Base-by-base conservation (phyloP, 805 yeast species). In the Wickerhamiella allomyrinae region DNA sequence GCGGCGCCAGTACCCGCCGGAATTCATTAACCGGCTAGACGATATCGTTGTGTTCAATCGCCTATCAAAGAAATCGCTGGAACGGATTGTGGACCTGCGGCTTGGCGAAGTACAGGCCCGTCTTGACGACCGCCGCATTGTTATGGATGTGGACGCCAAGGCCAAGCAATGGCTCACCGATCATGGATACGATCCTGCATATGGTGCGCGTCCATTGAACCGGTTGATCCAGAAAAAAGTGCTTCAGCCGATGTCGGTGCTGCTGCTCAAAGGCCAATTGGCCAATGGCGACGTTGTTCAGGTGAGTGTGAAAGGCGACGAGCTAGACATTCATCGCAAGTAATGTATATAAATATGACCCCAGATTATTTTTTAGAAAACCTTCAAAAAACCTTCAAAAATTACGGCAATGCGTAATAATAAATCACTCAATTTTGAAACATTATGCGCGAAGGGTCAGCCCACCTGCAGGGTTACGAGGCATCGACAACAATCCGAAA, bases 181-280 rank as follows among this genome's bases (percentile, higher is more conserved):
- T 22, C 68, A 80, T 49, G 98, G 98, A 3, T 91, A 89, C 58
- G 96, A 89, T 56, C 82, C 84, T 24, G 61, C 78, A 34, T 91
- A 89, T 56, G 98, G 98, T 52, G 98, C 98, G 0, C 74, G 98
- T 57, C 98, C 98, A 9, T 70, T 91, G 59, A 89, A 91, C 67
- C 74, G 98, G 54, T 70, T 86, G 41, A 76, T 89, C 46, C 94
- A 86, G 59, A 83, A 79, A 65, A 64, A 71, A 48, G 58, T 91
- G n/a, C 67, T 91, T 60, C 87, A 87, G 57, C 94, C 96, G 20
- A 70, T 91, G 73, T 94, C 97, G 2, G 69, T 74, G 54, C 65
- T 71, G 52, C 57, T 91, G 67, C 73, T 91, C 47, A 77, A 76
- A 56, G 96, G 96, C 3, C 81, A 81, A 53, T 68, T 89, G 10